These are phyloP conservation scores for Saccharomyces hybrid DNA, from an alignment of 1,139 yeast genomes.

Conservation along the genomic window DNA sequence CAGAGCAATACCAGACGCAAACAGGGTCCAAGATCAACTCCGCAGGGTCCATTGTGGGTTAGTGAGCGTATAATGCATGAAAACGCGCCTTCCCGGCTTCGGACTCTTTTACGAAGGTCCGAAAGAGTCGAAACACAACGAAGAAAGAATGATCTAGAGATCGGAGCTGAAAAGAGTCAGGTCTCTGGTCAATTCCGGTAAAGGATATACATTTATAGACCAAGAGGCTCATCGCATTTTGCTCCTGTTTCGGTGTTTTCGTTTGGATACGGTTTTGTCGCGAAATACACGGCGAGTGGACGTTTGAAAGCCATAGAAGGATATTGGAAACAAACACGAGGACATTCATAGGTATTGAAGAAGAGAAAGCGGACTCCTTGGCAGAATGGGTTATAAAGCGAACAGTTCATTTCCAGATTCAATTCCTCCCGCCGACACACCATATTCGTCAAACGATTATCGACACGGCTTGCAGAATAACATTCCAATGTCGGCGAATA, in stretches of 20 bases:
- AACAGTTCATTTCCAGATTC: background rate
- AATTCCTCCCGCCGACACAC: background rate
- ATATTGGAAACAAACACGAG: background rate
- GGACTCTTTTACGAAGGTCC: conserved; percentile 1
- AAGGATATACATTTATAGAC: background rate
- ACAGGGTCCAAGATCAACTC: background rate
- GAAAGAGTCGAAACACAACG: background rate
- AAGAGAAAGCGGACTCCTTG: background rate
- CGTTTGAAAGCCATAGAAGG: background rate
- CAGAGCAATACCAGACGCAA: background rate
- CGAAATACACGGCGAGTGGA: background rate
- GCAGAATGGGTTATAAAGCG: background rate
- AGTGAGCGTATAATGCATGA: background rate
- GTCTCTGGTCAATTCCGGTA: background rate
- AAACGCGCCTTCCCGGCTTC: background rate
- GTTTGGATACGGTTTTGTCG: background rate
- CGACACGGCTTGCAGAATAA: background rate
- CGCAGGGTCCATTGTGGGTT: background rate
- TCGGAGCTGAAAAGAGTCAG: background rate
- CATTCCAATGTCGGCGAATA: background rate
- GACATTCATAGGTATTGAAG: background rate
- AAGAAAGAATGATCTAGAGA: background rate
- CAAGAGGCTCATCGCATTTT: background rate
- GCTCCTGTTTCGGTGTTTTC: background rate
- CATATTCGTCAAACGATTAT: background rate